Percentiles rank a stretch among this genome's conserved stretches.
phyloP scores from a whole-genome alignment of 176 grass and related monocot species.

The Eragrostis nindensis region DNA sequence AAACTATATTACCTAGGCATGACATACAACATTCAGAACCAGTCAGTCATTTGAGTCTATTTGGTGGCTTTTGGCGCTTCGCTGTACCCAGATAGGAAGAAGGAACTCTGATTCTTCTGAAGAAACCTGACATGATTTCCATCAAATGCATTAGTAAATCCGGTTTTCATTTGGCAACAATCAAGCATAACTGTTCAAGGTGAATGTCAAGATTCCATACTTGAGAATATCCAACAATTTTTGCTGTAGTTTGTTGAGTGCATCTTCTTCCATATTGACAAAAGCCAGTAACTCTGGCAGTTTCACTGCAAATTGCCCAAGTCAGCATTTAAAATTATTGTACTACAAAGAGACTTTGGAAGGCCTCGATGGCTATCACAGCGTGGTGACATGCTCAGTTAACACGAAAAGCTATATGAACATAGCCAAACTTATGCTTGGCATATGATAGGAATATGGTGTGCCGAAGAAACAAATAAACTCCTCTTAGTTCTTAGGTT shows the following conservation, averaged over 20 bases:
- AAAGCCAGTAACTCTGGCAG: not conserved
- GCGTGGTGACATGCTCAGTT: too few species aligned
- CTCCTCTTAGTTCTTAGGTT: not conserved
- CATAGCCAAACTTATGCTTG: too few species aligned
- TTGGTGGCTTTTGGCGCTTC: slow-evolving; percentile 48
- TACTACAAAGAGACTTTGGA: not conserved
- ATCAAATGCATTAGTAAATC: not conserved
- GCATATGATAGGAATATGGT: too few species aligned
- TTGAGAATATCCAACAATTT: slow-evolving; percentile 93
- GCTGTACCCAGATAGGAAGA: slow-evolving; percentile 69
- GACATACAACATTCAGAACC: slow-evolving; percentile 36
- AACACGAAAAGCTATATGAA: too few species aligned
- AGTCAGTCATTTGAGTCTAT: slow-evolving; percentile 10
- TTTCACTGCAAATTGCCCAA: not conserved
- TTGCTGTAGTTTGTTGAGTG: slow-evolving; percentile 75
- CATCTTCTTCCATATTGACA: slow-evolving; percentile 96
- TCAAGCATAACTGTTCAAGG: not conserved
- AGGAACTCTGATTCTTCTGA: slow-evolving; percentile 86
- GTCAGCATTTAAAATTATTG: not conserved
- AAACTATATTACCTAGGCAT: slow-evolving; percentile 32
- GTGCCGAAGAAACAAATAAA: slow-evolving; percentile 11
- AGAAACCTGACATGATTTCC: slow-evolving; percentile 64
- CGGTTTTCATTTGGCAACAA: not conserved
- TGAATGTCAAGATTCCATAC: slow-evolving; percentile 50
- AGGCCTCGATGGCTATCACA: too few species aligned